Percentiles rank a stretch among this genome's conserved stretches.
These are phyloP conservation scores for Penstemon barbatus DNA, from an alignment of 257 asterid species.

Conservation along the genomic window DNA sequence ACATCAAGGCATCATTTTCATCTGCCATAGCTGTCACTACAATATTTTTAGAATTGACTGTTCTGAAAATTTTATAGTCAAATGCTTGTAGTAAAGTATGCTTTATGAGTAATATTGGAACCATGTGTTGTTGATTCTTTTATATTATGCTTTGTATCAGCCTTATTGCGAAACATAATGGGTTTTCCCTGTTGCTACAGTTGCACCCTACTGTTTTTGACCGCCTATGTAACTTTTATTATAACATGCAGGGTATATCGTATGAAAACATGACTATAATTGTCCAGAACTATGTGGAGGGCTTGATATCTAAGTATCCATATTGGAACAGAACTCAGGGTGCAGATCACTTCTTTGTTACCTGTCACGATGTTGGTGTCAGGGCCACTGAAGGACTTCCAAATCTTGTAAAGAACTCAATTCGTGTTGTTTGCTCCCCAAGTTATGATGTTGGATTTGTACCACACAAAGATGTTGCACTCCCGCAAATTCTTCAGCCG, in stretches of 20 bases:
- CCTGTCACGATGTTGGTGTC: constrained; percentile 99
- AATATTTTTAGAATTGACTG: too few species aligned
- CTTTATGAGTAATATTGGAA: too few species aligned
- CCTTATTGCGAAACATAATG: neutral
- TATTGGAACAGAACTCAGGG: constrained; percentile 98
- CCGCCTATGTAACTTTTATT: neutral
- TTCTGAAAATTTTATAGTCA: too few species aligned
- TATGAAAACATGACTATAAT: constrained; percentile 94
- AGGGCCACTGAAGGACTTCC: constrained; percentile 99
- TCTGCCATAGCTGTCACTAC: too few species aligned
- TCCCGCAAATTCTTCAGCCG: constrained; percentile 96
- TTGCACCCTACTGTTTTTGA: too few species aligned
- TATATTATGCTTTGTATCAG: too few species aligned
- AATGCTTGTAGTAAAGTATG: too few species aligned
- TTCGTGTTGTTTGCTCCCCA: constrained; percentile 97
- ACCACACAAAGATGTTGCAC: constrained; percentile 98
- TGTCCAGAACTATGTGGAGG: constrained; percentile 78
- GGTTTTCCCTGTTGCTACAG: constrained; percentile 4
- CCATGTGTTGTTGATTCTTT: too few species aligned
- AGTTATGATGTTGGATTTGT: constrained; percentile 97
- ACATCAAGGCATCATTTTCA: too few species aligned
- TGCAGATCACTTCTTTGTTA: constrained; percentile 94
- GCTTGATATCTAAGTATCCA: constrained; percentile 77
- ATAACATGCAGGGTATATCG: constrained; percentile 77
- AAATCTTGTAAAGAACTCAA: constrained; percentile 87